Percentiles rank a stretch among this genome's conserved stretches.
phyloP scores from a whole-genome alignment of 2,329 filamentous ascomycete genomes.

The Cadophora sp. region DNA sequence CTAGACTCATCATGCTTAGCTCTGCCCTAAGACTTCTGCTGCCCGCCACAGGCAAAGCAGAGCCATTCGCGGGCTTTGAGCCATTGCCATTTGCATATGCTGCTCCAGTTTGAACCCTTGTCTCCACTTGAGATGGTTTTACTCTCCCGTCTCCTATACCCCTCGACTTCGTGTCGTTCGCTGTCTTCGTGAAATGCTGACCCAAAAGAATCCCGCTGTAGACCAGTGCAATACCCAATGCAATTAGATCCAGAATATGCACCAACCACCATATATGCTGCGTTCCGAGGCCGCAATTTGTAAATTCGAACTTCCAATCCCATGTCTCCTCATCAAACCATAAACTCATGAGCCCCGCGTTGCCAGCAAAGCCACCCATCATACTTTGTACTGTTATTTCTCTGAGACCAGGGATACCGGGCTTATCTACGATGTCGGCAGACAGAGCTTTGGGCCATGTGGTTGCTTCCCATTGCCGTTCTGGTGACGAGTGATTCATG shows the following conservation, averaged over 20 bases:
- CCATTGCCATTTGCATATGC: neutral
- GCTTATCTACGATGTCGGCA: conserved; percentile 50
- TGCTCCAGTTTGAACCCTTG: neutral
- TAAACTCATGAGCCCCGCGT: conserved; percentile 83
- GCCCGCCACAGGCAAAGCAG: neutral
- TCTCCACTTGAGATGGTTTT: neutral
- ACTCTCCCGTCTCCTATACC: neutral
- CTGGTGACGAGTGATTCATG: conserved; percentile 64
- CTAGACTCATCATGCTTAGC: conserved; percentile 1
- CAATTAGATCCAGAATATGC: conserved; percentile 69
- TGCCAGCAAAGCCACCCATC: conserved; percentile 97
- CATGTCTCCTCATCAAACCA: conserved; percentile 81
- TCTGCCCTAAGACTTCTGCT: conserved; percentile 1
- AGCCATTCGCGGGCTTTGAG: too few relatives aligned
- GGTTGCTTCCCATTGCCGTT: conserved; percentile 48
- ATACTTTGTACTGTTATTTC: conserved; percentile 96
- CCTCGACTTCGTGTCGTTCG: neutral
- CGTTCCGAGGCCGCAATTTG: conserved; percentile 77
- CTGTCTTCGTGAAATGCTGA: neutral
- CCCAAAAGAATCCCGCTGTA: conserved; percentile 13
- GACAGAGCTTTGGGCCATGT: conserved; percentile 55
- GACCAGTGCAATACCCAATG: conserved; percentile 33
- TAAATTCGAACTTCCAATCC: conserved; percentile 85
- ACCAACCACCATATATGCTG: conserved; percentile 96
- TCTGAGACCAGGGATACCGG: conserved; percentile 68